Evolutionary conservation across 2,329 filamentous ascomycete genomes (phyloP).

Genomic region (Arthrobotrys entomopaga): DNA sequence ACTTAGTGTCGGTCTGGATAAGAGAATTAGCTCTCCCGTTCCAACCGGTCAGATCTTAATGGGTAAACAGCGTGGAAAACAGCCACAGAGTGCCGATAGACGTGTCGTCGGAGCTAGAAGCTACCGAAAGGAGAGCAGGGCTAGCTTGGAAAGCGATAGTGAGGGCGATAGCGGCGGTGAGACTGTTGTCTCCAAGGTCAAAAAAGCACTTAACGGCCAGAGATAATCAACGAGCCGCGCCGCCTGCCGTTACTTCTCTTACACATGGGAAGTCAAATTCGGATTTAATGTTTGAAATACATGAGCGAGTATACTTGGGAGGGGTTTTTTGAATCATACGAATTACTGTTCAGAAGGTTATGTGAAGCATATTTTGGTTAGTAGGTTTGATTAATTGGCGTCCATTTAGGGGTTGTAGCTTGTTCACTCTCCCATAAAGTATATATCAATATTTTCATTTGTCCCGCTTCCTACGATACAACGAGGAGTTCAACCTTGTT

Average conservation of each 20-base stretch:
- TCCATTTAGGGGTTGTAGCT: not conserved
- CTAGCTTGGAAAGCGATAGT: constrained; percentile 50
- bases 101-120: constrained; percentile 28
- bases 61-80: constrained; percentile 44
- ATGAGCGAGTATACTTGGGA: not conserved
- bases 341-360: not conserved
- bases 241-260: not conserved
- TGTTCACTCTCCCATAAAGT: not conserved
- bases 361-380: not conserved
- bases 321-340: not conserved
- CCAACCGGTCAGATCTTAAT: constrained; percentile 38
- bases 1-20: constrained; percentile 30
- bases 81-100: constrained; percentile 28
- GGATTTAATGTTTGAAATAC: not conserved
- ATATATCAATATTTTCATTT: not conserved
- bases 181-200: constrained; percentile 46
- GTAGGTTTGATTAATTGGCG: not conserved
- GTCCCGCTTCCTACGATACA: not conserved
- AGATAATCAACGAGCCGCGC: constrained; percentile 21
- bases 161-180: constrained; percentile 48
- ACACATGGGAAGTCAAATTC: no score
- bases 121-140: constrained; percentile 49
- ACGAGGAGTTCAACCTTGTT: not conserved
- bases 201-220: constrained; percentile 40
- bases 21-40: constrained; percentile 49